phyloP scores from a whole-genome alignment of 169 alveolate species.

The Plasmodium adleri region DNA sequence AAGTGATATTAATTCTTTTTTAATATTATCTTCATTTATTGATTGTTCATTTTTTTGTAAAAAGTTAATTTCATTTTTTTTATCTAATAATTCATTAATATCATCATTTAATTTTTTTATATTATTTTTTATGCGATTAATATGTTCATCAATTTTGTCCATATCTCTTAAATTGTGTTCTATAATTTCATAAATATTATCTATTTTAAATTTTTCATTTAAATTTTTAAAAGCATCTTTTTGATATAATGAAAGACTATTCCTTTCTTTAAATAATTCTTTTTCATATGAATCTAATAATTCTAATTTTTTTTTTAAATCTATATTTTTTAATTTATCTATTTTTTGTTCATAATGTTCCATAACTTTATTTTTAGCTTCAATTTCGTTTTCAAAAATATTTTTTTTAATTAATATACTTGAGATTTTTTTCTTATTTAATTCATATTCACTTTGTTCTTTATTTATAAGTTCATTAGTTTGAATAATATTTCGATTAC shows the following conservation, averaged over 20 bases:
- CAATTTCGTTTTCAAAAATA: constrained; percentile 43
- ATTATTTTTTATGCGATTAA: constrained; percentile 50
- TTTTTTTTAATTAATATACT: constrained; percentile 24
- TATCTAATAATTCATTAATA: constrained; percentile 46
- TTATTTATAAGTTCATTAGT: constrained; percentile 34
- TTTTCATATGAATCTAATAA: constrained; percentile 15
- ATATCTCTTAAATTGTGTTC: constrained; percentile 21
- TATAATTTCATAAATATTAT: constrained; percentile 34
- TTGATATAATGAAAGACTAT: constrained; percentile 29
- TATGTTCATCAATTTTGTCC: constrained; percentile 40
- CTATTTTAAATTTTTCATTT: constrained; percentile 16
- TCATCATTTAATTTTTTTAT: constrained; percentile 61
- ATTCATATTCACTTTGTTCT: constrained; percentile 20
- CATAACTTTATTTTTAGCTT: constrained; percentile 23
- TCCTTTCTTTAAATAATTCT: constrained; percentile 39
- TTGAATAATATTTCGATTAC: constrained; percentile 28
- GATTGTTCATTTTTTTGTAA: neutral
- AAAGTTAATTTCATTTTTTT: constrained; percentile 26
- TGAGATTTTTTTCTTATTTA: constrained; percentile 43
- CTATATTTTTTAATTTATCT: constrained; percentile 12
- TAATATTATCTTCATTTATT: neutral
- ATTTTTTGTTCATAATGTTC: constrained; percentile 36
- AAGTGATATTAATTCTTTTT: constrained; percentile 10
- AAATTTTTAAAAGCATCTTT: constrained; percentile 35
- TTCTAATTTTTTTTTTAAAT: constrained; percentile 35